Evolutionary conservation across 2,329 filamentous ascomycete genomes (phyloP).

Genomic region (Colletotrichum theobromicola): DNA sequence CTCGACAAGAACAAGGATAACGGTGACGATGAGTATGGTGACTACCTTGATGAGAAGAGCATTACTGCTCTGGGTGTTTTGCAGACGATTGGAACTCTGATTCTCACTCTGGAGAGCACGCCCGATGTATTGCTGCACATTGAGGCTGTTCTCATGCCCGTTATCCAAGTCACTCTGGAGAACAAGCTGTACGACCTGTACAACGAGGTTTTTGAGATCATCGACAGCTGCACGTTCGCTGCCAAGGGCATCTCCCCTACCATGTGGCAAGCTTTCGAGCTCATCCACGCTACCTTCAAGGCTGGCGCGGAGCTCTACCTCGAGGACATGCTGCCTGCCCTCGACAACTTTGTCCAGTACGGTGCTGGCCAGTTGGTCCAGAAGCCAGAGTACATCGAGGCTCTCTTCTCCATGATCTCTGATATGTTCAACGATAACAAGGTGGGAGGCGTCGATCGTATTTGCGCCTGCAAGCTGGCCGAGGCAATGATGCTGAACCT

Average conservation of each 20-base stretch:
- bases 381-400: conserved; percentile 85
- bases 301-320: conserved; percentile 95
- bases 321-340: conserved; percentile 96
- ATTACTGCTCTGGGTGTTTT: conserved; percentile 95
- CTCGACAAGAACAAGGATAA: conserved; percentile 82
- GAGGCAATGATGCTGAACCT: conserved; percentile 98
- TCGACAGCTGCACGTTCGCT: conserved; percentile 98
- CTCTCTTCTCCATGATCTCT: conserved; percentile 90
- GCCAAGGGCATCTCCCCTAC: conserved; percentile 94
- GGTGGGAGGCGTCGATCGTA: conserved; percentile 90
- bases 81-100: conserved; percentile 96
- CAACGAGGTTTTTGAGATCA: conserved; percentile 98
- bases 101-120: conserved; percentile 94
- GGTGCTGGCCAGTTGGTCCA: conserved; percentile 80
- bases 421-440: conserved; percentile 95
- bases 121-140: conserved; percentile 94
- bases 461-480: conserved; percentile 96
- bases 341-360: conserved; percentile 98
- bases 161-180: conserved; percentile 93
- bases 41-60: conserved; percentile 97
- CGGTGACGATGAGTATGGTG: conserved; percentile 80
- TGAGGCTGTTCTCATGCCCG: conserved; percentile 95
- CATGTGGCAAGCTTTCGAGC: conserved; percentile 98
- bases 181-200: conserved; percentile 98
- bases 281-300: conserved; percentile 97